Conservation (phyloP, 108 stramenopile genomes). For the Cyclotella cryptica region DNA sequence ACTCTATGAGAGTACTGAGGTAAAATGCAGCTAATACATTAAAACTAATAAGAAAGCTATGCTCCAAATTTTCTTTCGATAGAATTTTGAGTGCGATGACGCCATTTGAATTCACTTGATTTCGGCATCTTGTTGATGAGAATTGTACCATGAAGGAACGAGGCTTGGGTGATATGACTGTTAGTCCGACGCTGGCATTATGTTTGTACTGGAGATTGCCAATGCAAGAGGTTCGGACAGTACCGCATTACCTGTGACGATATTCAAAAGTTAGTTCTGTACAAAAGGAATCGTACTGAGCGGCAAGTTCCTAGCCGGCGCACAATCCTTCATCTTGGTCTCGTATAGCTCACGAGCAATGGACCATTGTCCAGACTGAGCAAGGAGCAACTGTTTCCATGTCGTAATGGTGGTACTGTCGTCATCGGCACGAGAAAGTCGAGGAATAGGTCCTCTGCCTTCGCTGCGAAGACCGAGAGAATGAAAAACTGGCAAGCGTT, state of each 20-base stretch:
- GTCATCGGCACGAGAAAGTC: background rate
- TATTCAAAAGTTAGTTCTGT: conserved; percentile 1
- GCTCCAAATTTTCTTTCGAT: background rate
- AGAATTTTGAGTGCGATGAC: background rate
- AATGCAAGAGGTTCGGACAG: background rate
- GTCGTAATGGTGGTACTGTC: background rate
- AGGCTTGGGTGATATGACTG: too few relatives aligned
- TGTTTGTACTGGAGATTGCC: too few relatives aligned
- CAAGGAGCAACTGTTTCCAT: conserved; percentile 19
- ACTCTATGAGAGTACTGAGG: background rate
- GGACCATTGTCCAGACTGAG: conserved; percentile 13
- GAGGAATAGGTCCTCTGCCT: background rate
- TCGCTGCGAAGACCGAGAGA: conserved; percentile 15
- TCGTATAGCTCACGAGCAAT: conserved; percentile 25
- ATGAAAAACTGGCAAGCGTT: conserved; percentile 13
- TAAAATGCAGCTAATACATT: conserved; percentile 22
- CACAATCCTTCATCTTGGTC: conserved; percentile 16
- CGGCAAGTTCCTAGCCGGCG: conserved; percentile 16
- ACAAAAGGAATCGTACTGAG: conserved; percentile 31
- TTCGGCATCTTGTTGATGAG: background rate
- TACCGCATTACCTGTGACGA: background rate
- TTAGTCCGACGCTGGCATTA: too few relatives aligned
- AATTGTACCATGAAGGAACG: conserved; percentile 2
- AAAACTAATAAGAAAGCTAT: conserved; percentile 10
- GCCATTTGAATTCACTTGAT: conserved; percentile 3